Evolutionary conservation across 2,329 filamentous ascomycete genomes (phyloP).

Genomic region (Calycina herbarum): DNA sequence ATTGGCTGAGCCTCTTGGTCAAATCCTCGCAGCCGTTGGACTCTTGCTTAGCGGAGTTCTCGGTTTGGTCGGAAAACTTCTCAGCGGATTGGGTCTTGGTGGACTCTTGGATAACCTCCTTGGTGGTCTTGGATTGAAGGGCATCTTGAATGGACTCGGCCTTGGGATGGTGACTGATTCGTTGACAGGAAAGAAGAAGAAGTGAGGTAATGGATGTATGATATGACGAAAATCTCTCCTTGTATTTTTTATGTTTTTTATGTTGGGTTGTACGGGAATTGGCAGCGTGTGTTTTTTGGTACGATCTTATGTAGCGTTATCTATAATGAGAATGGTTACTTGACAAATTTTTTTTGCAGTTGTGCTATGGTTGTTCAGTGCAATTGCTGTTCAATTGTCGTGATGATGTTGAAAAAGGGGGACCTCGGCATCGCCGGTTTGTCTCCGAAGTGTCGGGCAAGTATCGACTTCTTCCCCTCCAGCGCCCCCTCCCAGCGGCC

Average conservation of each 20-base stretch:
- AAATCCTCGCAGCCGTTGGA: constrained; percentile 89
- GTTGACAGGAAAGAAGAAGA: constrained; percentile 48
- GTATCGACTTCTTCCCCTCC: too few relatives aligned
- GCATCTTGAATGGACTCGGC: constrained; percentile 73
- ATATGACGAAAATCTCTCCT: neutral
- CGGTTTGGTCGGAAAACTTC: constrained; percentile 75
- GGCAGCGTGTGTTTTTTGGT: neutral
- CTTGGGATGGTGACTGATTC: constrained; percentile 48
- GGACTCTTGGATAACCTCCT: constrained; percentile 77
- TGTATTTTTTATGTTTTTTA: neutral
- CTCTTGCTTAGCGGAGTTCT: constrained; percentile 80
- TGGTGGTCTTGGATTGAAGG: constrained; percentile 73
- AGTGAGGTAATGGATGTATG: constrained; percentile 8
- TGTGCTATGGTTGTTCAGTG: too few relatives aligned
- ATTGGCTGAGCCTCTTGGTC: constrained; percentile 77
- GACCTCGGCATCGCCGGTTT: too few relatives aligned
- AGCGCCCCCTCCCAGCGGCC: too few relatives aligned
- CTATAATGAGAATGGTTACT: neutral
- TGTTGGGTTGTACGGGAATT: neutral
- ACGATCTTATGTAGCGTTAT: neutral
- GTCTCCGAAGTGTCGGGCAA: too few relatives aligned
- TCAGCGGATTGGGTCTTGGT: constrained; percentile 76
- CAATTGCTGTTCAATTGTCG: too few relatives aligned
- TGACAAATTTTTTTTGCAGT: too few relatives aligned
- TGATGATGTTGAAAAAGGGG: too few relatives aligned